Base-by-base conservation (phyloP, 164 flowering plant species). In the Magnolia kwangsiensis region DNA sequence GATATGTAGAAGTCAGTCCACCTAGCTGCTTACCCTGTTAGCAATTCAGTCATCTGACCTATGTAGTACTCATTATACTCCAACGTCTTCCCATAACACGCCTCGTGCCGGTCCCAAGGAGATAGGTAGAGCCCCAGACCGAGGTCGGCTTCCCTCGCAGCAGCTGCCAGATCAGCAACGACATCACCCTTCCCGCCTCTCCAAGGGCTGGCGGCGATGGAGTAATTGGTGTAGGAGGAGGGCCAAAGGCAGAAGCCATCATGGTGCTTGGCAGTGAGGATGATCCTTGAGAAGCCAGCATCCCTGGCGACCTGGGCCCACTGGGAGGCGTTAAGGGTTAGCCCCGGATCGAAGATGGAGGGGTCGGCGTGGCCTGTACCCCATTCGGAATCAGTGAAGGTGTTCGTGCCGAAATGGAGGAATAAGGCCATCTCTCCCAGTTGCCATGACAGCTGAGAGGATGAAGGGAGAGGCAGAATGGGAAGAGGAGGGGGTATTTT, bases 241-340 rank as follows among this genome's bases (percentile, higher is more conserved):
- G 97, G 98, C 99, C 99, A 96, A 9, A 96, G 82, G 78, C 99
- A 96, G 85, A 96, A 96, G 51, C 99, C 98, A 72, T 96, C 98
- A 74, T 96, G 98, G 84, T 94, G 98, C 73, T 96, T 96, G 3
- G 91, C 93, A 13, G 98, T 94, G 59, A 94, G 86, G 66, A 96
- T 83, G 8, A 96, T 84, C 16, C 90, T 85, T 5, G 88, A 74
- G 78, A 96, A 94, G 11, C 98, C 99, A 2, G 86, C 67, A 11
- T 84, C 84, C 75, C 85, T 85, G 37, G 98, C 98, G 20, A 89
- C 90, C 13, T 31, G 74, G 69, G 89, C 90, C 99, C 99, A 96
- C 80, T 96, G 99, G 20, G 85, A 19, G 45, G 97, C 86, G 73
- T 92, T 85, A 63, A 96, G 78, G 0, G 70, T 49, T 51, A 84